Conservation (phyloP, 805 yeast genomes). For the Jamesozyma lodderae region DNA sequence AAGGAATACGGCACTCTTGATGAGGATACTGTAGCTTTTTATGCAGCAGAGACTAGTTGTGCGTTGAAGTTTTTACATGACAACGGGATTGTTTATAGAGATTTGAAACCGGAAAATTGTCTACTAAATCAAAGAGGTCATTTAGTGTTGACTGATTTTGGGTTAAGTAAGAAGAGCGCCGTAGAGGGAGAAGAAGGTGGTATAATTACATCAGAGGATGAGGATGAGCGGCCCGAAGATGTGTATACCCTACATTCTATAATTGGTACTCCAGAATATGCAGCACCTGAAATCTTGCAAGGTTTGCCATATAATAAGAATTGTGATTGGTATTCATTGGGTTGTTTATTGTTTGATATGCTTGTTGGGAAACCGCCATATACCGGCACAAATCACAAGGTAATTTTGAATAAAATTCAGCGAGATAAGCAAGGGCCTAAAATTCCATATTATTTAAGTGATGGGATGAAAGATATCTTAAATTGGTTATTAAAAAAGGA, state of each 20-base stretch:
- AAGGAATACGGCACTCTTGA: constrained; percentile 35
- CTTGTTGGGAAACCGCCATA: constrained; percentile 83
- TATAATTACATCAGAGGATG: constrained; percentile 4
- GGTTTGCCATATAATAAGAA: constrained; percentile 70
- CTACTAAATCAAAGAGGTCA: constrained; percentile 64
- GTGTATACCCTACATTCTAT: constrained; percentile 31
- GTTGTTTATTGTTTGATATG: constrained; percentile 72
- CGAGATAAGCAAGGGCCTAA: constrained; percentile 47
- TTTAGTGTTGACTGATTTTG: constrained; percentile 77
- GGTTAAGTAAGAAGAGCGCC: constrained; percentile 45
- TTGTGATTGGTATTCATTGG: constrained; percentile 91
- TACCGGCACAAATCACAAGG: constrained; percentile 71
- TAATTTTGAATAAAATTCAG: constrained; percentile 64
- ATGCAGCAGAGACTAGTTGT: constrained; percentile 70
- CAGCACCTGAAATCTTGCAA: constrained; percentile 82
- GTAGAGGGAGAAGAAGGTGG: constrained; percentile 6
- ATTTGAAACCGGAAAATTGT: constrained; percentile 84
- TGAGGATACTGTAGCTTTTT: constrained; percentile 65
- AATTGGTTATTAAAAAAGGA: constrained; percentile 58
- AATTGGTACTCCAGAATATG: constrained; percentile 38
- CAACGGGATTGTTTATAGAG: constrained; percentile 79
- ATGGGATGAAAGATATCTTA: constrained; percentile 71
- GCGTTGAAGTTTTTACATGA: constrained; percentile 70
- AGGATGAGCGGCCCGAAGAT: constrained; percentile 25
- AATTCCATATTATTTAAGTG: constrained; percentile 67